Conservation (phyloP, 495 filamentous ascomycete species). For the Chlorociboria aeruginascens region DNA sequence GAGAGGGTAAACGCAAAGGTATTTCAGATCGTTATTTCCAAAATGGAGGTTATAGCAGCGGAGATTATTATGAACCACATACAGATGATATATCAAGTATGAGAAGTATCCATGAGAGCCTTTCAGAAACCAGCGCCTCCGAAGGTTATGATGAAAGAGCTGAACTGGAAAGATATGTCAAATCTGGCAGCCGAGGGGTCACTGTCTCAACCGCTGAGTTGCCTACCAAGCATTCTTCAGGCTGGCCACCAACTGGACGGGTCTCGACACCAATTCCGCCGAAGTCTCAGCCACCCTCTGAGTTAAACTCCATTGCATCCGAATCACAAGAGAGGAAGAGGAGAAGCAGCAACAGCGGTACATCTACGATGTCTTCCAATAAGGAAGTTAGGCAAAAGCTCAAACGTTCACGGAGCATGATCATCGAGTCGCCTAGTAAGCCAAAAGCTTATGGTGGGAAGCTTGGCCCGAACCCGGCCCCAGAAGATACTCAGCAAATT, state of each 20-base stretch:
- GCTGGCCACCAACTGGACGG: constrained; percentile 8
- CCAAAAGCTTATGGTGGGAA: too few relatives aligned
- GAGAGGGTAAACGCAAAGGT: constrained; percentile 4
- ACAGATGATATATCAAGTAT: constrained; percentile 4
- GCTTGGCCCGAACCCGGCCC: too few relatives aligned
- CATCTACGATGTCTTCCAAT: too few relatives aligned
- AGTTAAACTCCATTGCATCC: background rate
- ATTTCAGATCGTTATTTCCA: background rate
- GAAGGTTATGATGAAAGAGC: constrained; percentile 1
- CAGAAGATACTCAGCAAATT: too few relatives aligned
- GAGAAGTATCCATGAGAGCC: constrained; percentile 16
- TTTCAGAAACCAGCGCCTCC: constrained; percentile 1
- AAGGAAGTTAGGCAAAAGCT: too few relatives aligned
- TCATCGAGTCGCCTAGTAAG: too few relatives aligned
- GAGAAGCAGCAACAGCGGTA: too few relatives aligned
- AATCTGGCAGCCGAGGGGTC: background rate
- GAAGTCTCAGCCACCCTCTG: background rate
- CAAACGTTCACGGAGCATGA: too few relatives aligned
- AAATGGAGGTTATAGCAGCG: background rate
- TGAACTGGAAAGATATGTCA: background rate
- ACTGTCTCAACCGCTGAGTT: background rate
- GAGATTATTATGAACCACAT: background rate
- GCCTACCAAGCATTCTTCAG: background rate
- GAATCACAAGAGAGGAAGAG: too few relatives aligned
- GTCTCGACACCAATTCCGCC: constrained; percentile 8